Conservation (phyloP, 768 basidiomycete genomes). For the Lactarius quietus region DNA sequence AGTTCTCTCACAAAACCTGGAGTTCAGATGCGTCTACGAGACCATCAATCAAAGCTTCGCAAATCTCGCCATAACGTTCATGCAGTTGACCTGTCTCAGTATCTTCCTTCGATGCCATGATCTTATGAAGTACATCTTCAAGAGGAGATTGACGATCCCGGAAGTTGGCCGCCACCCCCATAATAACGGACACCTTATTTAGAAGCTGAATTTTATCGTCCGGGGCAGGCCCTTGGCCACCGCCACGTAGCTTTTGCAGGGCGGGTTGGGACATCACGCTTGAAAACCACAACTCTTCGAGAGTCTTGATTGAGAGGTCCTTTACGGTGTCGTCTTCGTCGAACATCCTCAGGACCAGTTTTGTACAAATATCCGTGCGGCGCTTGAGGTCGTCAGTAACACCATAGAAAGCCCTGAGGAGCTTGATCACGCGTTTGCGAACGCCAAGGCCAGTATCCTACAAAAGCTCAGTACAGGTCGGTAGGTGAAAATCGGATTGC, state of each 20-base stretch:
- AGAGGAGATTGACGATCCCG: conserved; percentile 80
- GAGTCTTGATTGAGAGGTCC: conserved; percentile 84
- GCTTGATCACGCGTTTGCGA: conserved; percentile 92
- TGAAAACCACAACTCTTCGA: conserved; percentile 91
- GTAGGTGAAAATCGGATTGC: conserved; percentile 27
- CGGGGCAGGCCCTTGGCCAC: conserved; percentile 26
- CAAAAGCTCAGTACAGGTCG: neutral
- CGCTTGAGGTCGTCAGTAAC: conserved; percentile 56
- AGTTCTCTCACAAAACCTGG: conserved; percentile 60
- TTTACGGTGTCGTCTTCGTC: conserved; percentile 96
- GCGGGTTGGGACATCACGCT: conserved; percentile 14
- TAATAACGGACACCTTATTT: conserved; percentile 73
- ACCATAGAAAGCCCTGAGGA: conserved; percentile 78
- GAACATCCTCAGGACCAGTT: conserved; percentile 76
- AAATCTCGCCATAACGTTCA: conserved; percentile 72
- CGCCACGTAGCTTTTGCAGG: conserved; percentile 36
- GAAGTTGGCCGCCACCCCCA: conserved; percentile 79
- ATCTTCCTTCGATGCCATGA: conserved; percentile 70
- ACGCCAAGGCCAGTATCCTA: conserved; percentile 95
- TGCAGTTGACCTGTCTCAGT: conserved; percentile 52
- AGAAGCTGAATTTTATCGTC: conserved; percentile 55
- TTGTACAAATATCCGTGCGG: conserved; percentile 75
- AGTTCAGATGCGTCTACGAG: conserved; percentile 84
- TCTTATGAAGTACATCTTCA: conserved; percentile 81
- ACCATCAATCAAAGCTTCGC: conserved; percentile 81